Conservation (phyloP, 495 filamentous ascomycete genomes). For the Cercophora scortea region DNA sequence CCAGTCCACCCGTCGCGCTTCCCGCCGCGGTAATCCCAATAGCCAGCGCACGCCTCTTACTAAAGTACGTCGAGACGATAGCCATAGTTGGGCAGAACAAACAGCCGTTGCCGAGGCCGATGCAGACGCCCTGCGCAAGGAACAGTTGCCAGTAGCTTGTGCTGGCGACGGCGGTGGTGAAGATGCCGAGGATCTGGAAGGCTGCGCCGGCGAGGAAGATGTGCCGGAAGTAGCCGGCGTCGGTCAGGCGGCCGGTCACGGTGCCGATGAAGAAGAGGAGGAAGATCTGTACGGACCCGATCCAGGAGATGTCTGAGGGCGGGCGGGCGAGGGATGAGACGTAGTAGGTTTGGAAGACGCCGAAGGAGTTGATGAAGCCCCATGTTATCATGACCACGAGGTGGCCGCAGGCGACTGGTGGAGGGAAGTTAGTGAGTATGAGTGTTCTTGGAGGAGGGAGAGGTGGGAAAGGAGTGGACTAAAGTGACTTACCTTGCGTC, state of each 20-base stretch:
- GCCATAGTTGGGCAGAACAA: constrained; percentile 66
- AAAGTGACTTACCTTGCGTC: constrained; percentile 27
- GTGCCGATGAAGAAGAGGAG: constrained; percentile 65
- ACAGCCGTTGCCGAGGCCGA: constrained; percentile 65
- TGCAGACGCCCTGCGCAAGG: constrained; percentile 74
- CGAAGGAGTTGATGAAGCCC: constrained; percentile 59
- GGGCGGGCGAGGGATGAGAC: constrained; percentile 38
- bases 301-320: constrained; percentile 67
- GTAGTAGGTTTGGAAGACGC: constrained; percentile 78
- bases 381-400: constrained; percentile 42
- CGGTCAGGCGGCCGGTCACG: constrained; percentile 57
- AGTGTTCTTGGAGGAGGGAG: too few relatives aligned
- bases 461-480: too few relatives aligned
- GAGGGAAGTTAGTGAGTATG: neutral
- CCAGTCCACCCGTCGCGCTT: constrained; percentile 63
- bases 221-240: constrained; percentile 52
- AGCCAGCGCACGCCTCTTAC: constrained; percentile 55
- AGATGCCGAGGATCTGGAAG: constrained; percentile 59
- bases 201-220: constrained; percentile 26
- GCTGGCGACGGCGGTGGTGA: constrained; percentile 56
- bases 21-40: constrained; percentile 63
- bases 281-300: constrained; percentile 67
- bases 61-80: constrained; percentile 71
- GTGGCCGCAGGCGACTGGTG: constrained; percentile 34
- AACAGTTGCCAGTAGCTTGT: constrained; percentile 58